A percentile compares a stretch with the other conserved stretches of the same genome.
Conservation (phyloP, 1,139 yeast genomes). For the Geotrichum siamense region DNA sequence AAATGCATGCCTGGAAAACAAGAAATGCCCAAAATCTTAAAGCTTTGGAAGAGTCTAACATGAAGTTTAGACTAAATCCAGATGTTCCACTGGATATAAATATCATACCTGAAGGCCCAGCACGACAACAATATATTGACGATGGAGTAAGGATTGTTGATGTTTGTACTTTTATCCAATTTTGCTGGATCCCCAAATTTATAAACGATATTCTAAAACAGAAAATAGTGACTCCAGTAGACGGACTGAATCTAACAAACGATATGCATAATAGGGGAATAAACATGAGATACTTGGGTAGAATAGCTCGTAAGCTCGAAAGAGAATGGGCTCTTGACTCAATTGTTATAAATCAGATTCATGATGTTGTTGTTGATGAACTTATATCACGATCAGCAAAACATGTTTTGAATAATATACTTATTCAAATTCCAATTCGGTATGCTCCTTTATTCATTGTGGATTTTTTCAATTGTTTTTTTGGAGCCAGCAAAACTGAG, state of each 20-base stretch:
- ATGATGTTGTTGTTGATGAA: conserved; percentile 51
- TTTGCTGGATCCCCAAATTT: conserved; percentile 55
- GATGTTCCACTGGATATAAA: conserved; percentile 54
- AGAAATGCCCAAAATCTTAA: conserved; percentile 43
- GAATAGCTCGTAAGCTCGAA: conserved; percentile 17
- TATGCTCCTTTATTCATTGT: conserved; percentile 54
- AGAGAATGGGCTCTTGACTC: not conserved
- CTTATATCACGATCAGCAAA: conserved; percentile 74
- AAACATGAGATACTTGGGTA: conserved; percentile 81
- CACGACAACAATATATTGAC: conserved; percentile 37
- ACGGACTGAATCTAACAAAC: conserved; percentile 66
- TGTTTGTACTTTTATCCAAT: conserved; percentile 56
- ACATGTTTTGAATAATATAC: conserved; percentile 54
- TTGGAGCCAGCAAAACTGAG: conserved; percentile 27
- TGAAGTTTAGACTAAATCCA: conserved; percentile 60
- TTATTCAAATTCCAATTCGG: conserved; percentile 46
- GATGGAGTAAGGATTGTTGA: conserved; percentile 63
- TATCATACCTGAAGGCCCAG: conserved; percentile 36
- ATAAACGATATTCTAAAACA: conserved; percentile 47
- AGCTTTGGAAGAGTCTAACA: conserved; percentile 40
- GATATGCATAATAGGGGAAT: conserved; percentile 76
- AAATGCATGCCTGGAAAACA: conserved; percentile 29
- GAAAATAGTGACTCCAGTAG: conserved; percentile 60
- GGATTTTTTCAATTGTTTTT: conserved; percentile 66
- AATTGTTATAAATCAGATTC: conserved; percentile 15